A percentile compares a stretch with the other conserved stretches of the same genome.
Conservation (phyloP, 306 rosid genomes). For the Prunus mume region DNA sequence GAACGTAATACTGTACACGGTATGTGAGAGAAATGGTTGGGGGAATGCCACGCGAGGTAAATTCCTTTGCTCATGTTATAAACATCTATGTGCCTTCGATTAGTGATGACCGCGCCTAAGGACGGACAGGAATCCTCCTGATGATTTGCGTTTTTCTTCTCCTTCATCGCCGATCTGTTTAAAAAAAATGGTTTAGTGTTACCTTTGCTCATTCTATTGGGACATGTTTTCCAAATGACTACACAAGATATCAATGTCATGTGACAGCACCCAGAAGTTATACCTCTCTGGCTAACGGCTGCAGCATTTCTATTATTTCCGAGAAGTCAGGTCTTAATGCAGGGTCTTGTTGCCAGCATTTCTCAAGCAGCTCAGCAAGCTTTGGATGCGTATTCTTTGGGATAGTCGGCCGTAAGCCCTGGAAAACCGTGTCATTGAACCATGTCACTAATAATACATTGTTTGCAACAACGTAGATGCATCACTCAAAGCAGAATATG, state of each 20-base stretch:
- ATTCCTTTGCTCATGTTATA: constrained; percentile 31
- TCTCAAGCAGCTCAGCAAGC: constrained; percentile 75
- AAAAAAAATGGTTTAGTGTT: constrained; percentile 8
- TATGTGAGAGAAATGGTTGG: constrained; percentile 20
- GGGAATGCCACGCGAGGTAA: constrained; percentile 20
- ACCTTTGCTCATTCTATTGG: not conserved
- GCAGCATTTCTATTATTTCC: constrained; percentile 70
- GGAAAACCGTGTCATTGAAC: constrained; percentile 17
- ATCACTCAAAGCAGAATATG: not conserved
- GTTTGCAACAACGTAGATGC: not conserved
- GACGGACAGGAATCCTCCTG: constrained; percentile 63
- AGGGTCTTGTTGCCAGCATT: constrained; percentile 91
- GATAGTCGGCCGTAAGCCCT: constrained; percentile 83
- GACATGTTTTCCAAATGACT: not conserved
- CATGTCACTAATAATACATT: not conserved
- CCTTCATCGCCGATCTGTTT: constrained; percentile 68
- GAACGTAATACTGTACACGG: constrained; percentile 46
- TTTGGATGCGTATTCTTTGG: constrained; percentile 85
- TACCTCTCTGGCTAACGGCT: constrained; percentile 69
- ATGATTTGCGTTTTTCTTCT: constrained; percentile 57
- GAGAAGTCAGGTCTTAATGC: constrained; percentile 74
- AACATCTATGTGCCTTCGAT: constrained; percentile 19
- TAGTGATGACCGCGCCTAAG: constrained; percentile 71
- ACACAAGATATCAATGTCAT: not conserved
- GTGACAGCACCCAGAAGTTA: not conserved